Base-by-base conservation (phyloP, 1,284 basidiomycete genomes). In the Cryptococcus jaspeensis region DNA sequence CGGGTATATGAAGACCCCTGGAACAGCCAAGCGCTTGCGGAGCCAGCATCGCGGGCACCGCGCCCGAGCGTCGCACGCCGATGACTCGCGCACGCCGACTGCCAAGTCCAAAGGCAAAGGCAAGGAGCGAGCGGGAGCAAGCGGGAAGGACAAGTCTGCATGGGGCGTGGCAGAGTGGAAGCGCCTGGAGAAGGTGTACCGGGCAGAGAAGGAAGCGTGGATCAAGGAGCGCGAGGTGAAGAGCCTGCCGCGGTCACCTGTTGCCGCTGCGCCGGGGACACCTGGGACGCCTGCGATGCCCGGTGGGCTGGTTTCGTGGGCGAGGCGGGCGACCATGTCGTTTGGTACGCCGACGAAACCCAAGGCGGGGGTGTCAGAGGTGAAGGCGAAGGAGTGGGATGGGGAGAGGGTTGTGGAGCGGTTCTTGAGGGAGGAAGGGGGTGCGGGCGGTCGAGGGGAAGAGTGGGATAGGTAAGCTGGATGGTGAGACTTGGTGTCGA, bases 341-440 rank as follows among this genome's bases (percentile, higher is more conserved):
- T 55, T 60, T 25, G 56, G 56, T 3, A 44, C 8, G 3, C 53
- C 54, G 8, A 40, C 48, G 12, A 52, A 39, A 16, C 18, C 16
- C 16, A 51, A 52, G 45, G 13, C 42, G n/a, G 56, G 43, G 16
- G 69, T 49, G 43, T 62, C 72, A 61, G 23, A 32, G 28, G 5
- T 77, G 15, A 42, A 42, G 78, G 75, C 39, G 28, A 89, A 87
- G 86, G 81, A 81, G 7, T 88, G 87, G 70, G 82, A 84, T 28
- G 84, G 87, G 56, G 89, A 86, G 85, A 88, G 86, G 71, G 71
- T 81, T 39, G 80, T 91, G 35, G 87, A 89, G 71, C 83, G 82
- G 25, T 91, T 88, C 69, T 85, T 90, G 62, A 85, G 85, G 7
- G 85, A 87, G 53, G 85, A 87, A 71, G 78, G 86, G 18, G 28